Evolutionary conservation across 164 flowering plant genomes (phyloP).

Genomic region (Aristolochia contorta): DNA sequence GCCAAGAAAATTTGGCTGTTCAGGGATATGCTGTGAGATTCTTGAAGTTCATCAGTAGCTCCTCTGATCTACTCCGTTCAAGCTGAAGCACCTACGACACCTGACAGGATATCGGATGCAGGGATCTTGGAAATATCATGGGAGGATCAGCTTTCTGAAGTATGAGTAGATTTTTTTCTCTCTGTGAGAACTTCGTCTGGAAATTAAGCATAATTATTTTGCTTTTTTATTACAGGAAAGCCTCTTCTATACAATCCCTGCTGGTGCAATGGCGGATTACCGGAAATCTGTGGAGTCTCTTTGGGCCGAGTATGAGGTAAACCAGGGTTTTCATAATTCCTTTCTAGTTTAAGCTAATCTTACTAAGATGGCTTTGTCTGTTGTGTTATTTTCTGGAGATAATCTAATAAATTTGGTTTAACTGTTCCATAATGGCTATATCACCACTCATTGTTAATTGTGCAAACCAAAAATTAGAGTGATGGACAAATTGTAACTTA

Average conservation of each 20-base stretch:
- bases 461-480: too few relatives aligned
- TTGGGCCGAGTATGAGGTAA: constrained; percentile 53
- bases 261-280: constrained; percentile 69
- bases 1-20: constrained; percentile 13
- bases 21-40: constrained; percentile 72
- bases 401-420: too few relatives aligned
- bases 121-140: constrained; percentile 38
- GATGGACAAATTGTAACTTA: too few relatives aligned
- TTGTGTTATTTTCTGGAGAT: too few relatives aligned
- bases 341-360: too few relatives aligned
- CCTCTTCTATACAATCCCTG: constrained; percentile 59
- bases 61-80: constrained; percentile 20
- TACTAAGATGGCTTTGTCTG: too few relatives aligned
- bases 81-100: constrained; percentile 60
- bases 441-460: too few relatives aligned
- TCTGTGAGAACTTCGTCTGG: neutral
- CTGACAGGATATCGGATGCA: constrained; percentile 45
- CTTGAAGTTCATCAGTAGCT: constrained; percentile 39
- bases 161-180: constrained; percentile 15
- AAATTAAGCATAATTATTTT: neutral
- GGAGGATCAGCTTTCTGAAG: constrained; percentile 61
- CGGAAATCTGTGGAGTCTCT: constrained; percentile 61
- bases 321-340: neutral
- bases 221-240: constrained; percentile 42
- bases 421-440: too few relatives aligned